Base-by-base conservation (phyloP, 768 basidiomycete species). In the Lentinula detonsa region DNA sequence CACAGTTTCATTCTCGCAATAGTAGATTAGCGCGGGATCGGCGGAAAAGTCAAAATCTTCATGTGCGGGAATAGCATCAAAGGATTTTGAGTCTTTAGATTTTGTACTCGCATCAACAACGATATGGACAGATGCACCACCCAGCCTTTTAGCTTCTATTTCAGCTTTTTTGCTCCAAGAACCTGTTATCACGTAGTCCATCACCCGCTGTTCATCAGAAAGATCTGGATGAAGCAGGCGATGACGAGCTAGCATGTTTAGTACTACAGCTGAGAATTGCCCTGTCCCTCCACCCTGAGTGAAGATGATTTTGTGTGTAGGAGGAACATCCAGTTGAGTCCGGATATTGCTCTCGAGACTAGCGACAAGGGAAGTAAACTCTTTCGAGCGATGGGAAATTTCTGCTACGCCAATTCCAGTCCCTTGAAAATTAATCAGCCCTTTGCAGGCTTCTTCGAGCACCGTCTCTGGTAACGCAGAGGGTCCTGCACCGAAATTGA, bases 1-100 rank as follows among this genome's bases (percentile, higher is more conserved):
- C 61, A 98, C 90, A 13, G 97, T 99, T 78, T 99, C 97, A 79
- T 99, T 99, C 73, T 97, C 97, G 82, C 97, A 99, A 77, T 97
- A 98, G 77, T 96, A 98, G 62, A 98, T 87, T 66, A 95, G 82
- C 31, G 91, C 95, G 13, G 96, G 88, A 69, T 87, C 82, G n/a
- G 74, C 64, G 7, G 90, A 89, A 77, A 98, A 93, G 9, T 74
- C 70, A 81, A 90, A 98, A 57, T 81, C 80, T 58, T 78, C 74
- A 70, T 84, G 85, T 10, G 85, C 76, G 8, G 97, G 95, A 70
- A 98, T 85, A 64, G 82, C 85, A 65, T 93, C 88, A 73, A 88
- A 91, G 0, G 86, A 77, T 69, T 88, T 88, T 59, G 81, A 84
- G 67, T 87, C 85, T 56, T 77, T 73, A 11, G 88, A 89, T 63